Evolutionary conservation across 23 red algal genomes (phyloP).

Genomic region (Gracilaria vermiculophylla): DNA sequence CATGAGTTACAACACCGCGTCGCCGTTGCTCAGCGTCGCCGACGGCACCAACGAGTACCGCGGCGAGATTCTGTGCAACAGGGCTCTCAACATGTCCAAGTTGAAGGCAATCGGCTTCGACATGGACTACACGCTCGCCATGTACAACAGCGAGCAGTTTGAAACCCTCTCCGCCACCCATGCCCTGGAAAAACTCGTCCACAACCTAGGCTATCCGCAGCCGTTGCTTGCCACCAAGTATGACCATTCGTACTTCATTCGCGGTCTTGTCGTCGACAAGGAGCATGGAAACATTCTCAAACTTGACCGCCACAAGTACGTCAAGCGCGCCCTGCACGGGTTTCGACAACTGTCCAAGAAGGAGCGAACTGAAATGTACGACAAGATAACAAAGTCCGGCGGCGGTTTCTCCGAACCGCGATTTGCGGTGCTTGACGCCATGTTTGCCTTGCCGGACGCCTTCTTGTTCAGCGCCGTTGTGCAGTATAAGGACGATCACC

Average conservation of each 20-base stretch:
- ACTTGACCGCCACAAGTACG: slow-evolving; percentile 99
- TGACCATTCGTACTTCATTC: slow-evolving; percentile 85
- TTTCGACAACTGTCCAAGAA: slow-evolving; percentile 74
- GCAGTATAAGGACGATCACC: slow-evolving; percentile 82
- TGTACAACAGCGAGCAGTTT: slow-evolving; percentile 90
- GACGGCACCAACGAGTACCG: slow-evolving; percentile 33
- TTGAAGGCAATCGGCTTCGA: slow-evolving; percentile 96
- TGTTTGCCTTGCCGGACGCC: slow-evolving; percentile 97
- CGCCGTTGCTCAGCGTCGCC: neutral
- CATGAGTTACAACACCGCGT: slow-evolving; percentile 19
- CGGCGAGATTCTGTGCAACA: slow-evolving; percentile 98
- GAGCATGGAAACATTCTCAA: slow-evolving; percentile 93
- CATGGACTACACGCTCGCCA: slow-evolving; percentile 98
- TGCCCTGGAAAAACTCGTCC: slow-evolving; percentile 80
- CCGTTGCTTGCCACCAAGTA: slow-evolving; percentile 70
- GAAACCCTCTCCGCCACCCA: slow-evolving; percentile 82
- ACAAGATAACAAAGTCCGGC: slow-evolving; percentile 64
- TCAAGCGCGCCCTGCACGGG: slow-evolving; percentile 94
- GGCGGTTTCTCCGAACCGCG: slow-evolving; percentile 79
- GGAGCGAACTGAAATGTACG: slow-evolving; percentile 84
- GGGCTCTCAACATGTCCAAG: slow-evolving; percentile 93
- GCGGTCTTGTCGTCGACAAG: slow-evolving; percentile 97
- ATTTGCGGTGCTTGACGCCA: slow-evolving; percentile 90
- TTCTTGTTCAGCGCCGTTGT: slow-evolving; percentile 89
- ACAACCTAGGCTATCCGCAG: slow-evolving; percentile 81